These are phyloP conservation scores for Eucalyptus melliodora DNA, from an alignment of 345 rosid genomes.

Conservation along the genomic window DNA sequence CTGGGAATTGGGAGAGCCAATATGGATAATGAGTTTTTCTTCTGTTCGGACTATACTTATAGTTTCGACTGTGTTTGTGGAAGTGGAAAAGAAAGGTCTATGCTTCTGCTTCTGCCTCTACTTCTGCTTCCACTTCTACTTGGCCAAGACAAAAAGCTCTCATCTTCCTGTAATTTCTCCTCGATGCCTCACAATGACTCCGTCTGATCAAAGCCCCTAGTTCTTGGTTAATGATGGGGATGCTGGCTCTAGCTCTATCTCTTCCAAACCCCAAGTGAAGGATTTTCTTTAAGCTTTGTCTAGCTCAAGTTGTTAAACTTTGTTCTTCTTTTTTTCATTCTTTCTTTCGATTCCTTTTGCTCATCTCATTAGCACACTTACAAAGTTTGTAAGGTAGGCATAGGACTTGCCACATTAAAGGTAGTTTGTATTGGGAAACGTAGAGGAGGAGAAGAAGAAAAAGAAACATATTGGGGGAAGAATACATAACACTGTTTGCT, in stretches of 20 bases:
- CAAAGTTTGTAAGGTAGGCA: not conserved
- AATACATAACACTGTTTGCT: too few species aligned
- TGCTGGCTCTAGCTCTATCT: not conserved
- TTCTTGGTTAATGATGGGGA: not conserved
- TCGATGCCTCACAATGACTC: not conserved
- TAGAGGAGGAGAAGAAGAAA: too few species aligned
- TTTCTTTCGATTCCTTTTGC: not conserved
- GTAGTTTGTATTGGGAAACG: too few species aligned
- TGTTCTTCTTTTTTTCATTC: not conserved
- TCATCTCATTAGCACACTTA: not conserved
- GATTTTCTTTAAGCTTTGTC: not conserved
- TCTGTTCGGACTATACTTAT: rapidly evolving
- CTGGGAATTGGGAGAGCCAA: too few species aligned
- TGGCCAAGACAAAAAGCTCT: not conserved
- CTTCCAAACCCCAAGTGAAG: not conserved
- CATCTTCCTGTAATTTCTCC: not conserved
- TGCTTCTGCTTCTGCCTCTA: not conserved
- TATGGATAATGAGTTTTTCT: too few species aligned
- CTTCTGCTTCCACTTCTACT: not conserved
- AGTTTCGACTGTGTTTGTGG: too few species aligned
- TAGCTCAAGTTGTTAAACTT: not conserved
- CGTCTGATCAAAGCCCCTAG: not conserved
- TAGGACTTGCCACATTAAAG: not conserved
- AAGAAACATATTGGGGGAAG: too few species aligned
- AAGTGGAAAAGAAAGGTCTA: not conserved